Conservation (phyloP, 768 basidiomycete genomes). For the Chlorophyllum brunneum region DNA sequence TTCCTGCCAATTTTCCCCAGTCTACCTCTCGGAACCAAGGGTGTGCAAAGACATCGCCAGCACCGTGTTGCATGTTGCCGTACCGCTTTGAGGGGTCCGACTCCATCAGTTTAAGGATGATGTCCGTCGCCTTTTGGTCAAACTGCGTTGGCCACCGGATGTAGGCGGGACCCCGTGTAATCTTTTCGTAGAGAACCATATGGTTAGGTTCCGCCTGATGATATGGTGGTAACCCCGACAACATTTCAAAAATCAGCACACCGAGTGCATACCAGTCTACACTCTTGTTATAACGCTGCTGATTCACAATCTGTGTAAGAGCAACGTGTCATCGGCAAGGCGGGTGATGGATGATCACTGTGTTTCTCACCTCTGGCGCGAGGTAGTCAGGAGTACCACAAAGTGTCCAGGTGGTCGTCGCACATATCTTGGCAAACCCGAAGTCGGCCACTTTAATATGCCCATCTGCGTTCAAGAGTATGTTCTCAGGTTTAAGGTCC, state of each 20-base stretch:
- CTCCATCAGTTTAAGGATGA: conserved; percentile 90
- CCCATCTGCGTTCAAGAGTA: conserved; percentile 88
- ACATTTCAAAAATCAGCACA: conserved; percentile 96
- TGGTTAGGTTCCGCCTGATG: conserved; percentile 85
- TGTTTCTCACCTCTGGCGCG: conserved; percentile 74
- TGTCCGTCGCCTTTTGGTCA: conserved; percentile 75
- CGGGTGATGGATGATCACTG: neutral
- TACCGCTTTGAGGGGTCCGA: conserved; percentile 83
- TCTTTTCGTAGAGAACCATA: conserved; percentile 88
- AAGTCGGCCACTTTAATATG: conserved; percentile 98
- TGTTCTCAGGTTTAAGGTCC: conserved; percentile 97
- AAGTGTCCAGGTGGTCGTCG: conserved; percentile 88
- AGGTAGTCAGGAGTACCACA: conserved; percentile 97
- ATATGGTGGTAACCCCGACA: conserved; percentile 93
- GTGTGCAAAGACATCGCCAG: conserved; percentile 89
- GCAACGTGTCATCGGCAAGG: conserved; percentile 2
- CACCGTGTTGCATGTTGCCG: conserved; percentile 86
- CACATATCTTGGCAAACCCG: conserved; percentile 90
- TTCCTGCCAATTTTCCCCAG: conserved; percentile 73
- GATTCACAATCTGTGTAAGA: conserved; percentile 59
- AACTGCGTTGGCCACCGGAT: conserved; percentile 77
- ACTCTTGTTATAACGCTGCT: conserved; percentile 89
- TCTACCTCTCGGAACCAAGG: conserved; percentile 94
- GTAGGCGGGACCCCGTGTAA: conserved; percentile 66
- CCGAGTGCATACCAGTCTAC: conserved; percentile 99